These are phyloP conservation scores for Colletotrichum sp. DNA, from an alignment of 2,329 filamentous ascomycete genomes.

Conservation along the genomic window DNA sequence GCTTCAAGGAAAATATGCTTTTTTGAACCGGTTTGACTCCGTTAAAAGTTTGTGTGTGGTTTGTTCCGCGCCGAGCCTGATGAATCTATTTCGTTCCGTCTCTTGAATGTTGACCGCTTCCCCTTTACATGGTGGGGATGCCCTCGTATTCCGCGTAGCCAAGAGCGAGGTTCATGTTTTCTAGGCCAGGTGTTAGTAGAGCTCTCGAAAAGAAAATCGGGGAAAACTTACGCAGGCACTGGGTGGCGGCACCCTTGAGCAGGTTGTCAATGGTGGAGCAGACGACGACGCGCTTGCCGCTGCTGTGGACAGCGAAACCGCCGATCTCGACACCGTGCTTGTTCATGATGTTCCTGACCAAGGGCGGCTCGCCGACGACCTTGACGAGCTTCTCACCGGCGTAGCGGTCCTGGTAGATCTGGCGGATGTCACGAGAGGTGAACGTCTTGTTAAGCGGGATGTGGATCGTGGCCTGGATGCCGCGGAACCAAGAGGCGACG, in stretches of 20 bases:
- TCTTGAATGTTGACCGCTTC: not conserved
- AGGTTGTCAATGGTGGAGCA: constrained; percentile 94
- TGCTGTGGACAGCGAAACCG: constrained; percentile 90
- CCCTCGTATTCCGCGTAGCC: constrained; percentile 90
- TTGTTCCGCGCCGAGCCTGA: constrained; percentile 13
- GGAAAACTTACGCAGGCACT: constrained; percentile 79
- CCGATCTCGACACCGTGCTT: constrained; percentile 94
- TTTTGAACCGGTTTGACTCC: constrained; percentile 21
- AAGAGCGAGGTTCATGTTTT: constrained; percentile 94
- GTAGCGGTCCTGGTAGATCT: constrained; percentile 95
- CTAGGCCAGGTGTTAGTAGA: constrained; percentile 39
- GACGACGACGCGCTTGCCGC: constrained; percentile 90
- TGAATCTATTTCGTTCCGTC: constrained; percentile 8
- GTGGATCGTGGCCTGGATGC: constrained; percentile 90
- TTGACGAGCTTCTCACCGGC: constrained; percentile 96
- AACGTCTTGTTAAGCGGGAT: constrained; percentile 87
- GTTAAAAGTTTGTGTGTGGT: constrained; percentile 5
- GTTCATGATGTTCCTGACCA: constrained; percentile 81
- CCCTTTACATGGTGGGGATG: constrained; percentile 63
- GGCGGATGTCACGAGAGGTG: constrained; percentile 89
- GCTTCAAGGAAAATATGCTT: constrained; percentile 7
- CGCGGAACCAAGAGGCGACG: constrained; percentile 96
- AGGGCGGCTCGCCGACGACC: constrained; percentile 84
- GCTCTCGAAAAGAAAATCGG: not conserved
- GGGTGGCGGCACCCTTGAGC: constrained; percentile 90